Percentiles rank a stretch among this genome's conserved stretches.
Conservation (phyloP, 2,329 filamentous ascomycete genomes). For the Penicillium sp. region DNA sequence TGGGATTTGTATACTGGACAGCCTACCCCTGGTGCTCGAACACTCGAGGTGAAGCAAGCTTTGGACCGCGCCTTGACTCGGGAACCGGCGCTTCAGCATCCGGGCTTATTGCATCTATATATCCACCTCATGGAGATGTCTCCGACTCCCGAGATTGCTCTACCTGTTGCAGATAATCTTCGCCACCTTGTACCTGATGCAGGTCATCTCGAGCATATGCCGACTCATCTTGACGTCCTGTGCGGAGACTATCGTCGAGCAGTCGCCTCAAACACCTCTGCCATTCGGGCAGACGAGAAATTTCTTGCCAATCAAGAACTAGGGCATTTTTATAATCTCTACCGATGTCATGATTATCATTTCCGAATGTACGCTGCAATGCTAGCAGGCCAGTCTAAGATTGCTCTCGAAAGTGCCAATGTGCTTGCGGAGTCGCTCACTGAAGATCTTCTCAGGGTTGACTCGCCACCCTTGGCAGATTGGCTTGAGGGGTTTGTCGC, state of each 20-base stretch:
- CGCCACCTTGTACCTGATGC: slow-evolving; percentile 68
- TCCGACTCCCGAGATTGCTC: slow-evolving; percentile 60
- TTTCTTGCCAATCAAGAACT: slow-evolving; percentile 62
- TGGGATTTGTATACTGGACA: slow-evolving; percentile 63
- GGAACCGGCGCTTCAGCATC: slow-evolving; percentile 57
- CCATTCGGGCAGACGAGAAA: slow-evolving; percentile 68
- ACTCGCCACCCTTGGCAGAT: slow-evolving; percentile 71
- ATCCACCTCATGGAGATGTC: slow-evolving; percentile 83
- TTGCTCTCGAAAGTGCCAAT: slow-evolving; percentile 62
- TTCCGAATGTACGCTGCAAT: slow-evolving; percentile 76
- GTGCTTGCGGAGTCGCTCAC: slow-evolving; percentile 64
- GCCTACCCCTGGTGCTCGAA: slow-evolving; percentile 56
- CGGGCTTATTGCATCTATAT: slow-evolving; percentile 73
- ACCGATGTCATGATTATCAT: slow-evolving; percentile 73
- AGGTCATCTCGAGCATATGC: slow-evolving; percentile 76
- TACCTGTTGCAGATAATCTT: slow-evolving; percentile 62
- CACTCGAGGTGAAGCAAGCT: slow-evolving; percentile 58
- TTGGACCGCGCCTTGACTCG: slow-evolving; percentile 60
- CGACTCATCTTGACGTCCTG: slow-evolving; percentile 72
- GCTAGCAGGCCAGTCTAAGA: slow-evolving; percentile 66
- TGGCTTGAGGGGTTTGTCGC: slow-evolving; percentile 73
- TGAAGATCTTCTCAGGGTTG: slow-evolving; percentile 56
- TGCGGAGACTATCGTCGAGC: slow-evolving; percentile 69
- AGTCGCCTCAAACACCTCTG: slow-evolving; percentile 66
- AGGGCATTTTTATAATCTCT: slow-evolving; percentile 73